Conservation (phyloP, 306 rosid species). For the Sicyos baderoa region DNA sequence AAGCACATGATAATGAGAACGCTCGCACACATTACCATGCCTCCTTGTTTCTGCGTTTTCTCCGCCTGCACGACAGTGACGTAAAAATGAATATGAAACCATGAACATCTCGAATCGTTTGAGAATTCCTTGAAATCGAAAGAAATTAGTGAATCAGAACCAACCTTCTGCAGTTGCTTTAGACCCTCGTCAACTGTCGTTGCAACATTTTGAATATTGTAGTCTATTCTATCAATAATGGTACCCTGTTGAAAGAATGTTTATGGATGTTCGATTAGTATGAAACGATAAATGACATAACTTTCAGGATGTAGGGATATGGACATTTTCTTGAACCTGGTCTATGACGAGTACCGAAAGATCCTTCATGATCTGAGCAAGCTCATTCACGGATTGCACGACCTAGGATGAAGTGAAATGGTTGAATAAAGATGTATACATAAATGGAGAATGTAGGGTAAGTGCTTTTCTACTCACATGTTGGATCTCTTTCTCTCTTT, state of each 20-base stretch:
- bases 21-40: constrained; percentile 88
- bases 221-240: constrained; percentile 93
- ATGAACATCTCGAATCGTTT: not conserved
- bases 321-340: constrained; percentile 57
- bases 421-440: not conserved
- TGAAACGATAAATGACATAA: not conserved
- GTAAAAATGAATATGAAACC: constrained; percentile 12
- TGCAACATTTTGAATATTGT: constrained; percentile 92
- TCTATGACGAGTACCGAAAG: constrained; percentile 92
- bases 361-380: constrained; percentile 99
- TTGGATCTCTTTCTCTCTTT: constrained; percentile 89
- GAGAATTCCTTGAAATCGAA: too few relatives aligned
- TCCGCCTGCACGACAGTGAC: constrained; percentile 75
- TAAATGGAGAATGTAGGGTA: not conserved
- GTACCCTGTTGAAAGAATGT: constrained; percentile 53
- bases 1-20: constrained; percentile 92
- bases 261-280: constrained; percentile 13
- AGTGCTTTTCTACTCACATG: constrained; percentile 41
- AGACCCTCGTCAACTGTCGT: constrained; percentile 92
- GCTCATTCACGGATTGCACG: constrained; percentile 95
- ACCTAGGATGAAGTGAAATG: constrained; percentile 37
- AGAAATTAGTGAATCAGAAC: constrained; percentile 20
- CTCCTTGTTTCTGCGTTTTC: constrained; percentile 87
- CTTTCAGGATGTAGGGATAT: constrained; percentile 14
- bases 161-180: constrained; percentile 91